Conservation (phyloP, 2,329 filamentous ascomycete genomes). For the Xylaria sp. region DNA sequence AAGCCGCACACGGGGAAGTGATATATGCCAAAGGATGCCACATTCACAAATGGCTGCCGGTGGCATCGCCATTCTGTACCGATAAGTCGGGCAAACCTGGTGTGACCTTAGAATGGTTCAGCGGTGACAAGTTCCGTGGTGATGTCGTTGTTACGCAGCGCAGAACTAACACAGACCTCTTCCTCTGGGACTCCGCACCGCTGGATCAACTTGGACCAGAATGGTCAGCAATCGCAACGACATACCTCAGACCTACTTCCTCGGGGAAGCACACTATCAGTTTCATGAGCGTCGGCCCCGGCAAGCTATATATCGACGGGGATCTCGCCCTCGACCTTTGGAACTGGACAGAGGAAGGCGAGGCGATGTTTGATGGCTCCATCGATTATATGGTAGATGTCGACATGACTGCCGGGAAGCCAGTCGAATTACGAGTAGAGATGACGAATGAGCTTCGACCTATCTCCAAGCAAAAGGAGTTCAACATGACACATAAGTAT, state of each 20-base stretch:
- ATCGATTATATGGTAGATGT: slow-evolving; percentile 71
- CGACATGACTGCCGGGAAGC: slow-evolving; percentile 67
- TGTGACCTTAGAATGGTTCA: slow-evolving; percentile 72
- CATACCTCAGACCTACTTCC: slow-evolving; percentile 66
- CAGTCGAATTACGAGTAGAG: slow-evolving; percentile 71
- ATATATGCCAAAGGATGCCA: slow-evolving; percentile 71
- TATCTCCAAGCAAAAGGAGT: slow-evolving; percentile 67
- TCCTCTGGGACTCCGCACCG: slow-evolving; percentile 77
- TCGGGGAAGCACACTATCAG: slow-evolving; percentile 73
- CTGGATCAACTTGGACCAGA: slow-evolving; percentile 67
- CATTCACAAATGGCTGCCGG: slow-evolving; percentile 73
- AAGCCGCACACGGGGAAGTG: slow-evolving; percentile 65
- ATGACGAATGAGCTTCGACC: slow-evolving; percentile 75
- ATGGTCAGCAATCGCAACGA: slow-evolving; percentile 73
- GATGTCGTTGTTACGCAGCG: slow-evolving; percentile 66
- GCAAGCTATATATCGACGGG: slow-evolving; percentile 69
- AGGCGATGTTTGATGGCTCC: slow-evolving; percentile 77
- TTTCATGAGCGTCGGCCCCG: slow-evolving; percentile 75
- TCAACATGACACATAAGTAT: slow-evolving; percentile 71
- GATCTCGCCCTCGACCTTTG: slow-evolving; percentile 71
- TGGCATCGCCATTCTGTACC: slow-evolving; percentile 69
- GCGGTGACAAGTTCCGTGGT: slow-evolving; percentile 71
- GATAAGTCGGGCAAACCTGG: slow-evolving; percentile 67
- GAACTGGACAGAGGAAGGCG: slow-evolving; percentile 76
- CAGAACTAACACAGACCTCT: slow-evolving; percentile 73